A percentile compares a stretch with the other conserved stretches of the same genome.
Evolutionary conservation across 2,329 filamentous ascomycete species (phyloP).

Genomic region (Talaromyces verruculosus): DNA sequence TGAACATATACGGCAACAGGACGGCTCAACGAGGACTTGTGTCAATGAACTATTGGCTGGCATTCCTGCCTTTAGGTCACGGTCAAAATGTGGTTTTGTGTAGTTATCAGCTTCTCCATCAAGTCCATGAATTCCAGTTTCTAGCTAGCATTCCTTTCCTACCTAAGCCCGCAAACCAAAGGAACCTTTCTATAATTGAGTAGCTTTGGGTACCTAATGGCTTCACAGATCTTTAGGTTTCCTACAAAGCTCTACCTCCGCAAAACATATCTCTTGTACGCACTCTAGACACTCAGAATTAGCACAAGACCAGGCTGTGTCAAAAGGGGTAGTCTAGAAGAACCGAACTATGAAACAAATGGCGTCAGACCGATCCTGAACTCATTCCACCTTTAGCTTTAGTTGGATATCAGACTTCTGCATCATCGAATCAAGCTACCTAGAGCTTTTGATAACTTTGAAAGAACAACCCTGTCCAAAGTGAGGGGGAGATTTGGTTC

Average conservation of each 20-base stretch:
- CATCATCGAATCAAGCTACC: not conserved
- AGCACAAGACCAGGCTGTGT: not conserved
- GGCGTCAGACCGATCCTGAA: too few species aligned
- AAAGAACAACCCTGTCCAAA: not conserved
- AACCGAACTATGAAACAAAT: too few species aligned
- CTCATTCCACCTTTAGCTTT: not conserved
- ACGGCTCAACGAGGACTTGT: not conserved
- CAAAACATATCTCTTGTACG: not conserved
- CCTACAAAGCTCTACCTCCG: not conserved
- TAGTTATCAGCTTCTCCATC: not conserved
- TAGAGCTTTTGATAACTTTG: not conserved
- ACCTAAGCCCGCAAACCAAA: not conserved
- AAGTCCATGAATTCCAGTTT: not conserved
- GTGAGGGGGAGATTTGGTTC: not conserved
- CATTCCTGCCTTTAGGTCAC: not conserved
- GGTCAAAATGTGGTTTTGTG: not conserved
- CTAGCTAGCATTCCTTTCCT: not conserved
- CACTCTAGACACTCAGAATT: not conserved
- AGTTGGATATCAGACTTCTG: not conserved
- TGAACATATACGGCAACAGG: not conserved
- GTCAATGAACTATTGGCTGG: not conserved
- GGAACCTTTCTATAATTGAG: not conserved
- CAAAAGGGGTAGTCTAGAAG: not conserved
- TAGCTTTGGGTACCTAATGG: not conserved
- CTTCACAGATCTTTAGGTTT: not conserved